These are phyloP conservation scores for Neurospora africana DNA, from an alignment of 495 filamentous ascomycete species.

Conservation along the genomic window DNA sequence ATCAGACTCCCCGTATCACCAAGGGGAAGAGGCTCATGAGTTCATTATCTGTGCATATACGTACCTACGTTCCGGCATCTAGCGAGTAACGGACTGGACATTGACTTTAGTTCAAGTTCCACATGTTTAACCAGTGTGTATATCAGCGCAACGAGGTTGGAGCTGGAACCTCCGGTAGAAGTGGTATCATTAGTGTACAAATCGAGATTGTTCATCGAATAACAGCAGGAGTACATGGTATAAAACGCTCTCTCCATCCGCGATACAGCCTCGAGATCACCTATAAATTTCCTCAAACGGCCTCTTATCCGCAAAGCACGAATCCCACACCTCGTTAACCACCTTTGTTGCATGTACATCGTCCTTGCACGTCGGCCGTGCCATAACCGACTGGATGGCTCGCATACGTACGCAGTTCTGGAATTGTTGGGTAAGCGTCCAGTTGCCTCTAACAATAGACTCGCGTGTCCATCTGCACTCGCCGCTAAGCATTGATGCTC, in stretches of 20 bases:
- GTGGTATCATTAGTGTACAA: background rate
- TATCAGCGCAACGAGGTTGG: background rate
- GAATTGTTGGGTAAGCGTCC: slow-evolving; percentile 80
- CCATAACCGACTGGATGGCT: slow-evolving; percentile 64
- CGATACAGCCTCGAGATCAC: slow-evolving; percentile 31
- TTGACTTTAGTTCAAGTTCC: background rate
- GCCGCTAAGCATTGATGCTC: slow-evolving; percentile 81
- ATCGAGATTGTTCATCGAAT: background rate
- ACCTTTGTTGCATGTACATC: slow-evolving; percentile 77
- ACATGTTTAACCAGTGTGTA: background rate
- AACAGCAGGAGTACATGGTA: background rate
- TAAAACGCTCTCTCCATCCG: background rate
- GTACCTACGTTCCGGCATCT: background rate
- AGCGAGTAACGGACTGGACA: background rate
- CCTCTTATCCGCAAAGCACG: slow-evolving; percentile 85
- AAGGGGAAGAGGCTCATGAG: background rate
- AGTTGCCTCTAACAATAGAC: slow-evolving; percentile 72
- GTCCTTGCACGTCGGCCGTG: slow-evolving; percentile 69
- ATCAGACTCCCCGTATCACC: background rate
- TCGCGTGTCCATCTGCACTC: slow-evolving; percentile 90
- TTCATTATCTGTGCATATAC: background rate
- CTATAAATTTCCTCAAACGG: slow-evolving; percentile 96
- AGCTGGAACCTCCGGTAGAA: background rate
- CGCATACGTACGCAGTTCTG: slow-evolving; percentile 81
- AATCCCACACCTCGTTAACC: slow-evolving; percentile 96